Base-by-base conservation (phyloP, 257 asterid species). In the Gardenia jasminoides region DNA sequence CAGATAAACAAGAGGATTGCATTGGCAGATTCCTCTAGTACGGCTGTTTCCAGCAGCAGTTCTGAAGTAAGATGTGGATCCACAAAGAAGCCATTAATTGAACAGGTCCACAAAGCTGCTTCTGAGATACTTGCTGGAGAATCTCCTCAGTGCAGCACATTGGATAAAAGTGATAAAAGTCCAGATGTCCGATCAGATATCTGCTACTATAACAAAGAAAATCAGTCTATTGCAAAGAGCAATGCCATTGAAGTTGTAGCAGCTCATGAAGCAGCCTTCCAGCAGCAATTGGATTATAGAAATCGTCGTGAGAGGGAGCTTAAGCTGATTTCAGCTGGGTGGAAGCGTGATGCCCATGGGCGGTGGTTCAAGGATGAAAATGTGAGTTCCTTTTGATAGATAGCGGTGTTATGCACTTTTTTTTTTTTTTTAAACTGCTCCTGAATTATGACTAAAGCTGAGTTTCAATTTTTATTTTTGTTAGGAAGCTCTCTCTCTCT, bases 291-390 rank as follows among this genome's bases (percentile, higher is more conserved):
- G 75, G 76, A 81, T 74, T 79, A 75, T 80, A 81, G 83, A 67
- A 87, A 79, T 31, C 82, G 82, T 31, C 84, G 22, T 58, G 93
- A 90, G 84, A 89, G 76, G 82, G 94, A 90, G 78, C 93, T 90
- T 80, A 89, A 92, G 90, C 89, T 92, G 82, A 92, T 90, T 20
- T 90, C 92, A 52, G 90, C 94, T 74, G 97, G 96, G 24, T 92
- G 97, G 96, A 91, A 87, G 83, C 93, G 94, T 3, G 94, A 91
- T 78, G 78, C 90, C 86, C 83, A 84, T 78, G 97, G 96, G 70
- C 83, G 82, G 83, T 92, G 97, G 97, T 92, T 82, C 87, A 92
- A 87, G 90, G 97, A 91, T 82, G 97, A 92, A 83, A 89, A 86
- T 74, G 97, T 89, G 79, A 81, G 96, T 84, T 84, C 76, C 30